phyloP scores from a whole-genome alignment of 192 early-diverging fungal genomes.

The Coemansia asiatica region DNA sequence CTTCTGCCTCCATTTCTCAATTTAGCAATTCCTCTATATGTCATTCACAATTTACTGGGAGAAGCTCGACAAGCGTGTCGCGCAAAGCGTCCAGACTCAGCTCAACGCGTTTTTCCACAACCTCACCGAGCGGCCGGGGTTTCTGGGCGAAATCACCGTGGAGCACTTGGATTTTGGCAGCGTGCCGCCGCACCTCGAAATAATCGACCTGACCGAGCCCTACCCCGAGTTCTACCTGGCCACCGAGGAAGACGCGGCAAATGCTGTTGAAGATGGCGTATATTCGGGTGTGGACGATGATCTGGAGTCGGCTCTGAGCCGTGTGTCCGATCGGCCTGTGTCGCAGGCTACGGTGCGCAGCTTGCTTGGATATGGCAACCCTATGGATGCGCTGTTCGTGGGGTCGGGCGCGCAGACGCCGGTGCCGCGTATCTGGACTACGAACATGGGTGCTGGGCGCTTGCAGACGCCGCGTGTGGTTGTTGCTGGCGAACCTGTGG shows the following conservation, averaged over 20 bases:
- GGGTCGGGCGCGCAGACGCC: conserved; percentile 24
- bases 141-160: conserved; percentile 70
- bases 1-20: neutral
- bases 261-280: neutral
- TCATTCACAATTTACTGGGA: conserved; percentile 72
- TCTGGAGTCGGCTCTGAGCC: neutral
- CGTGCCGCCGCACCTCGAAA: conserved; percentile 68
- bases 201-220: conserved; percentile 71
- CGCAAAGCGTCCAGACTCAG: conserved; percentile 63
- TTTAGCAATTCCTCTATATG: conserved; percentile 40
- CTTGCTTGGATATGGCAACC: conserved; percentile 15
- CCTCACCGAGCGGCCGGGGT: conserved; percentile 61
- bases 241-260: conserved; percentile 48
- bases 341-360: conserved; percentile 28
- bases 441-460: neutral
- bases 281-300: conserved; percentile 21
- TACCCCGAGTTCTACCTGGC: conserved; percentile 74
- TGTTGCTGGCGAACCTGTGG: conserved; percentile 18
- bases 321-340: conserved; percentile 13
- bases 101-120: conserved; percentile 65
- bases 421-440: conserved; percentile 15
- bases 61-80: conserved; percentile 64
- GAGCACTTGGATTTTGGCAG: conserved; percentile 69
- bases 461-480: neutral
- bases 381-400: conserved; percentile 10